Base-by-base conservation (phyloP, 352 stramenopile genomes). In the Phytophthora kernoviae region DNA sequence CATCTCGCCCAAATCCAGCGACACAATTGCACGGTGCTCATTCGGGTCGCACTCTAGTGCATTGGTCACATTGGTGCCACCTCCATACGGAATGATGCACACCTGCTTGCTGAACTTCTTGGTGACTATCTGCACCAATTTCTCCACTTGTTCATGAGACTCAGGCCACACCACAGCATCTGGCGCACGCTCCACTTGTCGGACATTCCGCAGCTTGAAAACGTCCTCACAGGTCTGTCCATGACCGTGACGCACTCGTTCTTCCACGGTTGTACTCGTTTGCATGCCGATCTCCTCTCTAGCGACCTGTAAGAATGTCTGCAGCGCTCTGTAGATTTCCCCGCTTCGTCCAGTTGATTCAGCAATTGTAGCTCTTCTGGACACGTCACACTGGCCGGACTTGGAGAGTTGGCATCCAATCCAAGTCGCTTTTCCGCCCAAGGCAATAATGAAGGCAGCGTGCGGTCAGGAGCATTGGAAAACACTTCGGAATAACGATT, bases 51-150 rank as follows among this genome's bases (percentile, higher is more conserved):
- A 93, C 26, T 70, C 55, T 11, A 93, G 70, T 14, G 83, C 83
- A 27, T 77, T 89, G 2, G 83, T 87, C 9, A 92, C 83, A 42
- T 97, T 98, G 42, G 94, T 99, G 18, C 94, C 95, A 45, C 96
- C 96, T 52, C 96, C 96, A 79, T 96, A 97, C 0, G 96, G 96
- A 57, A 99, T 97, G 15, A 98, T 59, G 63, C 91, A 98, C 62
- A 96, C 85, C 43, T 71, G 64, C 32, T 88, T 64, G 5, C 58
- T 70, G 61, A 60, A 73, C 2, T 58, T 53, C 20, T 70, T n/a
- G 22, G 70, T 78, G 2, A 91, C 90, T 32, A 90, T 67, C 20
- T 73, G 58, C 37, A 98, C 81, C n/a, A 99, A 55, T 4, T 36
- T 34, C 43, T 91, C 70, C 15, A 98, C 81, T 65, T 98, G 83